phyloP scores from a whole-genome alignment of 345 rosid species.

The Cardamine resedifolia region DNA sequence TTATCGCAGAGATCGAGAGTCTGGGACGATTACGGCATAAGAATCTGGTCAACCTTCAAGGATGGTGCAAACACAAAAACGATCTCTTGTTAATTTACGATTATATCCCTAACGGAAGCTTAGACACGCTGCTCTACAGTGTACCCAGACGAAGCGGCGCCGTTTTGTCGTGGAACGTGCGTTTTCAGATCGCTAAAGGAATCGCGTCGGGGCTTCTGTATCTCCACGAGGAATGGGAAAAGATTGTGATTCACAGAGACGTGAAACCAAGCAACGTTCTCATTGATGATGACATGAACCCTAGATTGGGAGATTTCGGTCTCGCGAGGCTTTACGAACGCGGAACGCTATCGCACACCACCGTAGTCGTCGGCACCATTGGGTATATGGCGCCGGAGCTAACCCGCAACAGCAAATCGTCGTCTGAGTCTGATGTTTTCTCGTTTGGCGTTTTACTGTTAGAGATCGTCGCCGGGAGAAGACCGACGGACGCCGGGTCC shows the following conservation, averaged over 20 bases:
- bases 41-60: slow-evolving; percentile 62
- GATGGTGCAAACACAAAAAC: slow-evolving; percentile 59
- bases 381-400: slow-evolving; percentile 43
- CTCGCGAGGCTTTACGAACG: slow-evolving; percentile 64
- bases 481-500: slow-evolving; percentile 33
- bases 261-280: slow-evolving; percentile 39
- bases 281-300: slow-evolving; percentile 44
- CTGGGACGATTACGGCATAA: slow-evolving; percentile 56
- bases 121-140: slow-evolving; percentile 43
- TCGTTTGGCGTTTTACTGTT: slow-evolving; percentile 38
- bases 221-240: slow-evolving; percentile 70
- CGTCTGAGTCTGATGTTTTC: slow-evolving; percentile 37
- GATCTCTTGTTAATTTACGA: slow-evolving; percentile 59
- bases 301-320: slow-evolving; percentile 62
- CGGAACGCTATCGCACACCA: slow-evolving; percentile 48
- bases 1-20: slow-evolving; percentile 62
- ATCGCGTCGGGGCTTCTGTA: slow-evolving; percentile 53
- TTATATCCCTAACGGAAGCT: slow-evolving; percentile 57
- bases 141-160: slow-evolving; percentile 21
- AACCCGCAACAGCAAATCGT: slow-evolving; percentile 31
- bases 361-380: slow-evolving; percentile 54
- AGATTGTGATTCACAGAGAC: slow-evolving; percentile 47
- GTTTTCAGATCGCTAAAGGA: slow-evolving; percentile 51
- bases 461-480: slow-evolving; percentile 39
- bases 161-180: slow-evolving; percentile 47